Evolutionary conservation across 1,139 yeast species (phyloP).

Genomic region (Taphrina communis): DNA sequence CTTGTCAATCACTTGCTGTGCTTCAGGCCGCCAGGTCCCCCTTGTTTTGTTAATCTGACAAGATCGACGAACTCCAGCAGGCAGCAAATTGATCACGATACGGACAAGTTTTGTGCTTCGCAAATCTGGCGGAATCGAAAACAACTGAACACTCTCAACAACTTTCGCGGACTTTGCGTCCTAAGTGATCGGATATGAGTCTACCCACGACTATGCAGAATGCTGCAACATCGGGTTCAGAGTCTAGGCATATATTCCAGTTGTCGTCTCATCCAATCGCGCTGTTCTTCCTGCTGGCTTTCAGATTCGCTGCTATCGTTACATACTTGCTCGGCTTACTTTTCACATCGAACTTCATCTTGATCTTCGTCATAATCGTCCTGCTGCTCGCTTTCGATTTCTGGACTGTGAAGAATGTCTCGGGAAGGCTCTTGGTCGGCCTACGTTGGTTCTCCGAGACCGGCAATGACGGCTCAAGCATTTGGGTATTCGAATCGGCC

Average conservation of each 20-base stretch:
- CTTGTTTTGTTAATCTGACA: no score
- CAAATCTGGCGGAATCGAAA: no score
- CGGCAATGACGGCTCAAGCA: constrained; percentile 65
- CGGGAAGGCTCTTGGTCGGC: constrained; percentile 89
- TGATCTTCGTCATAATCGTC: constrained; percentile 78
- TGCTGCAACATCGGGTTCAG: not conserved
- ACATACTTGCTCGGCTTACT: constrained; percentile 74
- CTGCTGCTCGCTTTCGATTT: constrained; percentile 84
- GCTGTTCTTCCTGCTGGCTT: constrained; percentile 64
- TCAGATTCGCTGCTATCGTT: constrained; percentile 66
- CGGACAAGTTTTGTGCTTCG: no score
- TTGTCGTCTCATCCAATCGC: constrained; percentile 83
- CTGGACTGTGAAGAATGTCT: constrained; percentile 89
- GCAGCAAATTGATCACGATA: no score
- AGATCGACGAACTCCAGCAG: no score
- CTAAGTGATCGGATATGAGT: constrained; percentile 12
- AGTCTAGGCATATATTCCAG: constrained; percentile 44
- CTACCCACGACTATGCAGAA: constrained; percentile 30
- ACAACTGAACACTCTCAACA: no score
- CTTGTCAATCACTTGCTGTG: no score
- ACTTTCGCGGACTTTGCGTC: not conserved
- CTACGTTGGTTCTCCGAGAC: constrained; percentile 76
- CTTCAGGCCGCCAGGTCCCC: no score
- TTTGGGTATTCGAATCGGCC: constrained; percentile 89
- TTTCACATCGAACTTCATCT: constrained; percentile 68